These are phyloP conservation scores for Prunus persica DNA, from an alignment of 306 rosid genomes.

Conservation along the genomic window Prunus_persica_NCBIv2 NC_034009.1:34170501-34171000, in stretches of 20 bases:
- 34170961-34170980: conserved; percentile 86
- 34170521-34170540: not conserved
- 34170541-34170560: not conserved
- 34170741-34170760: conserved; percentile 48
- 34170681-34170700: conserved; percentile 40
- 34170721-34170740: conserved; percentile 75
- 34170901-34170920: conserved; percentile 79
- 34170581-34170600: not conserved
- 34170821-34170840: conserved; percentile 76
- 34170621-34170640: conserved; percentile 55
- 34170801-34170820: conserved; percentile 76
- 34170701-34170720: conserved; percentile 40
- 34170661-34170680: conserved; percentile 56
- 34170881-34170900: conserved; percentile 87
- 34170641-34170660: conserved; percentile 50
- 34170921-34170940: conserved; percentile 68
- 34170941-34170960: conserved; percentile 80
- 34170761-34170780: conserved; percentile 16
- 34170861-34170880: conserved; percentile 79
- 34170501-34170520: not conserved
- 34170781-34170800: conserved; percentile 64
- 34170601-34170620: conserved; percentile 12
- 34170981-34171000: conserved; percentile 59
- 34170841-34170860: conserved; percentile 71
- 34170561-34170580: not conserved